Evolutionary conservation across 2,329 filamentous ascomycete species (phyloP).

Genomic region (Hypoxylon sp.): DNA sequence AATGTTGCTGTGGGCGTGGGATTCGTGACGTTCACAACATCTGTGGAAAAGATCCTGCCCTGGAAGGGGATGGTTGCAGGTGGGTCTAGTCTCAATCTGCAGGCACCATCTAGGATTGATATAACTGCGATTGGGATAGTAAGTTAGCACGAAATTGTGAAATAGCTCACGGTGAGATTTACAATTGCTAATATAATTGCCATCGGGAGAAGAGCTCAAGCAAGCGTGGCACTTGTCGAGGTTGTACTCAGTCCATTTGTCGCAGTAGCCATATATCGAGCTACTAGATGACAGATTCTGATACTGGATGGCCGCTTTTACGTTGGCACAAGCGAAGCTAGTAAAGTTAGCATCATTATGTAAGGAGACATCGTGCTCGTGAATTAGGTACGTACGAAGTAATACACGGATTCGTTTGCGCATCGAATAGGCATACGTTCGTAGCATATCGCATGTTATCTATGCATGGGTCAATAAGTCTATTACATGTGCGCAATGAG

Average conservation of each 20-base stretch:
- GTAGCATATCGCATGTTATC: conserved; percentile 72
- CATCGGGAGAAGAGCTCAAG: conserved; percentile 56
- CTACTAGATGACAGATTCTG: conserved; percentile 64
- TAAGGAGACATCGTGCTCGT: neutral
- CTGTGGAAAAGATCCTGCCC: conserved; percentile 67
- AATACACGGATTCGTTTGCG: conserved; percentile 63
- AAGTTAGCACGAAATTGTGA: conserved; percentile 22
- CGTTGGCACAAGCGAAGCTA: conserved; percentile 68
- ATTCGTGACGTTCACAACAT: conserved; percentile 64
- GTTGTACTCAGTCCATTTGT: conserved; percentile 60
- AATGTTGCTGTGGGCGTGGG: conserved; percentile 61
- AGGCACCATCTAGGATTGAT: conserved; percentile 67
- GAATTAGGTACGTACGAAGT: conserved; percentile 61
- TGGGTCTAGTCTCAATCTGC: conserved; percentile 64
- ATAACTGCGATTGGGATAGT: conserved; percentile 45
- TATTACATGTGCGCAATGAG: neutral
- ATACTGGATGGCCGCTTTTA: conserved; percentile 64
- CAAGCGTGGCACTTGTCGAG: conserved; percentile 65
- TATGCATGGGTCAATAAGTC: conserved; percentile 51
- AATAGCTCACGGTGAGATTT: conserved; percentile 42
- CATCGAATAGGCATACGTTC: conserved; percentile 68
- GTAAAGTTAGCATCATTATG: conserved; percentile 47
- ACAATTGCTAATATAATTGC: conserved; percentile 69
- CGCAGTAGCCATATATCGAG: conserved; percentile 69
- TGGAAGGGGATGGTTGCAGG: conserved; percentile 65